Evolutionary conservation across 495 filamentous ascomycete species (phyloP).

Genomic region (Penicillium subrubescens): DNA sequence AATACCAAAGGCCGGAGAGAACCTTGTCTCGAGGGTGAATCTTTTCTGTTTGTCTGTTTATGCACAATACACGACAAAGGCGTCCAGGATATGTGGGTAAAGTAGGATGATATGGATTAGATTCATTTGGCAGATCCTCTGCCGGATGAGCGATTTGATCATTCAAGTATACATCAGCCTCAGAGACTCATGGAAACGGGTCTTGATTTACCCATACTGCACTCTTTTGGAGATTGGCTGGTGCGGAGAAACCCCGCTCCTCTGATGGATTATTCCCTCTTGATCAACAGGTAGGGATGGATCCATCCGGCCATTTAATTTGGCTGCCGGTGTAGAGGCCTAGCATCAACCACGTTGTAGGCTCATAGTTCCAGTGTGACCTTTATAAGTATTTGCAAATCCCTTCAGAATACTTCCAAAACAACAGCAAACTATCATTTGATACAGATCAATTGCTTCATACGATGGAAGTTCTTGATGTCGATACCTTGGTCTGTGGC

Average conservation of each 20-base stretch:
- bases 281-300: not conserved
- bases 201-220: not conserved
- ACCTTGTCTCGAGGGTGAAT: too few relatives aligned
- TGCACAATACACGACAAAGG: too few relatives aligned
- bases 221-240: not conserved
- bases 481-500: slow-evolving; percentile 31
- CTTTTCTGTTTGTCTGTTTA: too few relatives aligned
- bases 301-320: not conserved
- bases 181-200: not conserved
- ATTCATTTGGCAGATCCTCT: not conserved
- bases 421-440: not conserved
- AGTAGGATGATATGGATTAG: not conserved
- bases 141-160: not conserved
- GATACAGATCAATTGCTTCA: not conserved
- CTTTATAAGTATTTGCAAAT: not conserved
- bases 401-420: not conserved
- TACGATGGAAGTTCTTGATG: slow-evolving; percentile 24
- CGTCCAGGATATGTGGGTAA: not conserved
- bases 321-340: not conserved
- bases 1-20: too few relatives aligned
- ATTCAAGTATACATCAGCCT: not conserved
- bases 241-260: not conserved
- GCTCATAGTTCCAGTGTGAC: not conserved
- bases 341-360: not conserved
- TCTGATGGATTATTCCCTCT: not conserved